phyloP scores from a whole-genome alignment of 208 protist genomes.

The Crithidia brevicula region DNA sequence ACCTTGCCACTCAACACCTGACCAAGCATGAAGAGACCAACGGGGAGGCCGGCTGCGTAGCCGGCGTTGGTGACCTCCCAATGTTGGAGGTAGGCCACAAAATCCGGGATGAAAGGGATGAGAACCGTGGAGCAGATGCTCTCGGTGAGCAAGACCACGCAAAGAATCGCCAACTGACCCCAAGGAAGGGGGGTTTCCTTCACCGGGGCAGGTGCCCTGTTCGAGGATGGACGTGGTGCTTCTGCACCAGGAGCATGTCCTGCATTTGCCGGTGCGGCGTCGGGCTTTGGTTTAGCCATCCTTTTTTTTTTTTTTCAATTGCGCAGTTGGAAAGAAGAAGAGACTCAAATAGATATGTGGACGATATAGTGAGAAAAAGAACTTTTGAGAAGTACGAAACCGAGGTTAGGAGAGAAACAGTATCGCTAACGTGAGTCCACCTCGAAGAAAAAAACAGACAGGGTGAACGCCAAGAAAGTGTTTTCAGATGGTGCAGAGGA shows the following conservation, averaged over 20 bases:
- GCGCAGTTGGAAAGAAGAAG: constrained; percentile 11
- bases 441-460: background rate
- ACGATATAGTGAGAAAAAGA: no score
- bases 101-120: constrained; percentile 75
- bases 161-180: constrained; percentile 59
- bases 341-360: background rate
- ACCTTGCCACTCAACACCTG: constrained; percentile 74
- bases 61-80: constrained; percentile 47
- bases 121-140: constrained; percentile 77
- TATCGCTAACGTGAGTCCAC: no score
- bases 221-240: background rate
- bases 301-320: no score
- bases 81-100: constrained; percentile 57
- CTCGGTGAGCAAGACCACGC: constrained; percentile 73
- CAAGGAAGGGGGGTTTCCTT: constrained; percentile 72
- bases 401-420: background rate
- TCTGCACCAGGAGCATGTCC: background rate
- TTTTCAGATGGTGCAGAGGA: background rate
- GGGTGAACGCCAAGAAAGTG: background rate
- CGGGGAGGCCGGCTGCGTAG: constrained; percentile 65
- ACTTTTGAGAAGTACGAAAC: background rate
- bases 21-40: constrained; percentile 84
- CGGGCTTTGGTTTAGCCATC: background rate
- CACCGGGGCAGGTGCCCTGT: background rate
- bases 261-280: background rate